Evolutionary conservation across 345 rosid genomes (phyloP).

Genomic region (Brassica rapa): DNA sequence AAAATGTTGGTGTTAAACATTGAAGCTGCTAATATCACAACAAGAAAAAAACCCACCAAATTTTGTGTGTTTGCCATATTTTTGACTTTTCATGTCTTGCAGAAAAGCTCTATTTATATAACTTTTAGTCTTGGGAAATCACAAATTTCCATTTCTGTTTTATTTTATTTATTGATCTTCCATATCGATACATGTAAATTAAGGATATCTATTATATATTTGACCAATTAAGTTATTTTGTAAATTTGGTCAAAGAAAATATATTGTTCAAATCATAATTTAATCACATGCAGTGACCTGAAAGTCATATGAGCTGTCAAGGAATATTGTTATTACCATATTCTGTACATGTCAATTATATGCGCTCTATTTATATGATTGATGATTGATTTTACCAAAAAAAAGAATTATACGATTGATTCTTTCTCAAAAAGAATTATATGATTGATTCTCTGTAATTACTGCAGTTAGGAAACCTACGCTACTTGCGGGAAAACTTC

Average conservation of each 20-base stretch:
- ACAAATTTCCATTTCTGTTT: background rate
- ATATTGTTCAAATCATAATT: background rate
- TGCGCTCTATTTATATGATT: no score
- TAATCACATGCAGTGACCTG: background rate
- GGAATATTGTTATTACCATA: background rate
- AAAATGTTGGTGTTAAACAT: background rate
- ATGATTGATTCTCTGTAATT: no score
- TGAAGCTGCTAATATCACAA: background rate
- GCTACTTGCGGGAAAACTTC: no score
- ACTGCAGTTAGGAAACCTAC: no score
- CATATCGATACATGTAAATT: background rate
- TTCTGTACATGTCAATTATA: background rate
- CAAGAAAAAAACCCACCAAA: background rate
- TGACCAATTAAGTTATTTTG: background rate
- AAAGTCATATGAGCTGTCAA: background rate
- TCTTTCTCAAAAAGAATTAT: no score
- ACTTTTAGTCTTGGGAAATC: background rate
- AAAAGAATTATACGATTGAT: no score
- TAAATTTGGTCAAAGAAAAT: background rate
- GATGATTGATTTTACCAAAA: no score
- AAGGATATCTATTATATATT: no score
- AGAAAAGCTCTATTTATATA: background rate
- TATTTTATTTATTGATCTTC: background rate
- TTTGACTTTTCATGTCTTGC: background rate
- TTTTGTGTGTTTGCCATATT: background rate